Evolutionary conservation across 495 filamentous ascomycete genomes (phyloP), one percentile per base, ranked within the genome.

Genomic region (Penicillium roqueforti): DNA sequence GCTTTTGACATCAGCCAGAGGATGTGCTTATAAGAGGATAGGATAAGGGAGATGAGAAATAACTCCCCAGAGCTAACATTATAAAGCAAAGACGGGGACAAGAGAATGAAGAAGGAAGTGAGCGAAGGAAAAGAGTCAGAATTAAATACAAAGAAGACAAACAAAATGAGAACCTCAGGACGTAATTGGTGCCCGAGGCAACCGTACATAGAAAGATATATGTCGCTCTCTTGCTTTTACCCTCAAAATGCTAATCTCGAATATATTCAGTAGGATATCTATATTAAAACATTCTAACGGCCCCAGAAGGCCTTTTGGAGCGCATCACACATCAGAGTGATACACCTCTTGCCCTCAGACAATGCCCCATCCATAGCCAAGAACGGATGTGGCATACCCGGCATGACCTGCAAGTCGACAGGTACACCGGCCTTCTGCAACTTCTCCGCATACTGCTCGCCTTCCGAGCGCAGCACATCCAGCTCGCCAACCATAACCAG

Each of bases 381-480:
- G 60, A 83, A 83, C n/a, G 81, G 81, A 69, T 84, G 81, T 11
- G 80, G 81, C 77, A 81, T 81, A 0, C 79, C 79, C 62, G 79
- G 74, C 79, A 81, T 81, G 26, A 81, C 66, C 59, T 81, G 73
- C 40, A 80, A 59, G 59, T 82, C 70, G 3, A 80, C 82, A 60
- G 74, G 67, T 6, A 81, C 78, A 11, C 81, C 76, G 6, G 79
- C 80, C 26, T 71, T 68, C 32, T 65, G 61, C 31, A 86, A 65
- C 47, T 75, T 74, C 47, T 70, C 67, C 1, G 71, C 74, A 51
- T 82, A 70, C 32, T 73, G 71, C 58, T 77, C 73, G 3, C 80
- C 80, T 43, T 83, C 80, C 1, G 62, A 65, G 10, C 80, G 68
- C 44, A 83, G 57, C 14, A 83, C 79, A 60, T 83, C 80, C 53